phyloP scores from a whole-genome alignment of 306 rosid species.

The Dalbergia oliveri region DNA sequence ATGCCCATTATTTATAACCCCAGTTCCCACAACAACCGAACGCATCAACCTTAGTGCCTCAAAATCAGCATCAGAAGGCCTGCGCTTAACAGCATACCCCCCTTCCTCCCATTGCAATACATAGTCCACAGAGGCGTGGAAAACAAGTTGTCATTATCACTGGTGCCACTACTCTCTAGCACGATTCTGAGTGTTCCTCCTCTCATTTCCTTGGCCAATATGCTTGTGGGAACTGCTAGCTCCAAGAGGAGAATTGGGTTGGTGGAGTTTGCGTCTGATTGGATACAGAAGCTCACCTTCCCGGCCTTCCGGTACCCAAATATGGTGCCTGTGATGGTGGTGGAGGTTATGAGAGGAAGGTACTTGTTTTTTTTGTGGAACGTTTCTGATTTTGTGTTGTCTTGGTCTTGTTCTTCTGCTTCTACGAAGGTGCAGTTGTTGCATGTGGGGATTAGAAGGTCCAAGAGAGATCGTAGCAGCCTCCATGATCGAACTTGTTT shows the following conservation, averaged over 20 bases:
- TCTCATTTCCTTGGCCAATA: slow-evolving; percentile 84
- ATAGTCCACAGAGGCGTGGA: slow-evolving; percentile 77
- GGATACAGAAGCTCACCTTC: slow-evolving; percentile 76
- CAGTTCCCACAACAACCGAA: slow-evolving; percentile 71
- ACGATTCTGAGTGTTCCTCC: slow-evolving; percentile 82
- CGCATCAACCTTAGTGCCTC: slow-evolving; percentile 65
- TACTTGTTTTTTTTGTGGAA: background rate
- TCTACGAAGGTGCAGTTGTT: slow-evolving; percentile 58
- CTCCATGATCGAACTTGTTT: slow-evolving; percentile 95
- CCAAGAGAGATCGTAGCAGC: slow-evolving; percentile 76
- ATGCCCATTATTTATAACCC: slow-evolving; percentile 51
- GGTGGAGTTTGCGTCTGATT: slow-evolving; percentile 56
- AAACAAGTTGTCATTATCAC: slow-evolving; percentile 46
- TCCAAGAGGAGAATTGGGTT: slow-evolving; percentile 75
- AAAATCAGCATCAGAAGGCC: slow-evolving; percentile 57
- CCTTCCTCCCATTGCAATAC: slow-evolving; percentile 78
- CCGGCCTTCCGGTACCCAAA: slow-evolving; percentile 72
- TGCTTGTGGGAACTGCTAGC: slow-evolving; percentile 68
- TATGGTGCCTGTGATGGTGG: slow-evolving; percentile 71
- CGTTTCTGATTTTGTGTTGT: slow-evolving; percentile 29
- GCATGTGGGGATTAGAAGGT: slow-evolving; percentile 83
- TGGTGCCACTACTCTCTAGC: slow-evolving; percentile 53
- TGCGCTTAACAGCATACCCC: slow-evolving; percentile 71
- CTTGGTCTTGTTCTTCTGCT: slow-evolving; percentile 9
- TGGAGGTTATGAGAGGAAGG: slow-evolving; percentile 36